These are phyloP conservation scores for Coemansia sp. DNA, from an alignment of 192 early-diverging fungal genomes.

Conservation along the genomic window DNA sequence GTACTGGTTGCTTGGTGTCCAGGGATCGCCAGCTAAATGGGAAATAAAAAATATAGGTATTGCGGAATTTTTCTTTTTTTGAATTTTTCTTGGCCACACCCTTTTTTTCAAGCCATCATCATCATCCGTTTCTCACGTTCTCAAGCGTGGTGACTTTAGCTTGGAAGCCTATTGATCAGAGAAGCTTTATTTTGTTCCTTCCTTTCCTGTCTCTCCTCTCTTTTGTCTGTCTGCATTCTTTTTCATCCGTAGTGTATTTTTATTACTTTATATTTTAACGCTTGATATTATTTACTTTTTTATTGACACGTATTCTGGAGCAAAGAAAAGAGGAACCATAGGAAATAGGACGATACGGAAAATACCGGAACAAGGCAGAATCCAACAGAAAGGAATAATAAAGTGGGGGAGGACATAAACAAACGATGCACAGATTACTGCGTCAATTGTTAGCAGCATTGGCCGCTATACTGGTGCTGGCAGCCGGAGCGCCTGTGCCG, in stretches of 20 bases:
- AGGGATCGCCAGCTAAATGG: background rate
- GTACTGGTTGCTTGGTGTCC: background rate
- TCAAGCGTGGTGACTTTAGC: background rate
- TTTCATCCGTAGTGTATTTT: background rate
- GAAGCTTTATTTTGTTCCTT: background rate
- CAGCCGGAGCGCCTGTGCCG: constrained; percentile 10
- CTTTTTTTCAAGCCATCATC: too few relatives aligned
- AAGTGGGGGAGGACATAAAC: background rate
- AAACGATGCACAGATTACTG: constrained; percentile 3
- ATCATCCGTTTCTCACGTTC: background rate
- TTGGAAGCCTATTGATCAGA: background rate
- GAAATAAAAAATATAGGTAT: background rate
- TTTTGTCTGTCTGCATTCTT: too few relatives aligned
- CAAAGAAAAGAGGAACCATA: too few relatives aligned
- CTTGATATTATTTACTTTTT: background rate
- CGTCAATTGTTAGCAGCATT: background rate
- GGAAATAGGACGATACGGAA: too few relatives aligned
- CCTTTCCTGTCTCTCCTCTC: background rate
- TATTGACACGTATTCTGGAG: background rate
- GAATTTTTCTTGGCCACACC: background rate
- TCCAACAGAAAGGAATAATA: background rate
- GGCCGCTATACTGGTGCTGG: constrained; percentile 9
- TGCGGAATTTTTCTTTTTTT: constrained; percentile 1
- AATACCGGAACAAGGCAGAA: background rate
- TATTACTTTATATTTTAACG: background rate